Conservation (phyloP, 345 rosid species). For the Tarenaya hassleriana region DNA sequence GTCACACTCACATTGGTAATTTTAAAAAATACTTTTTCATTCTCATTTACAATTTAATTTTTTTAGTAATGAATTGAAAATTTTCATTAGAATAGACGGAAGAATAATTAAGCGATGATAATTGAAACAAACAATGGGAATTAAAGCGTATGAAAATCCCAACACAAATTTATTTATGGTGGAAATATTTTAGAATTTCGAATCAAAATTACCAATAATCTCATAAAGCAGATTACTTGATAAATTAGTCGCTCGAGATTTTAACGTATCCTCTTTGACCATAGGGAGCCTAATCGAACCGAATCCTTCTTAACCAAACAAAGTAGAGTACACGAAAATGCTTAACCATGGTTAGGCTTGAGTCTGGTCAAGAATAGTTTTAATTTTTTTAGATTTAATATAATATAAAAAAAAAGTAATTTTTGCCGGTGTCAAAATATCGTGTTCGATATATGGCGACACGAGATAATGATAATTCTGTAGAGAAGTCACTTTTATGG, state of each 20-base stretch:
- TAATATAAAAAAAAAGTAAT: not conserved
- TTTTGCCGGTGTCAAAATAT: not conserved
- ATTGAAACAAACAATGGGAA: no score
- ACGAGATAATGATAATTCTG: conserved; percentile 16
- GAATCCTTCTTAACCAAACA: not conserved
- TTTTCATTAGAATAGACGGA: no score
- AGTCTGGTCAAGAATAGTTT: not conserved
- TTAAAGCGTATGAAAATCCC: no score
- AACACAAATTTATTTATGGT: no score
- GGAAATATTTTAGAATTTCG: no score
- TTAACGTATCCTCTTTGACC: not conserved
- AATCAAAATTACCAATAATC: no score
- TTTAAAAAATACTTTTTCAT: no score
- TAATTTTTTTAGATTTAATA: not conserved
- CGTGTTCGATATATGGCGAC: conserved; percentile 8
- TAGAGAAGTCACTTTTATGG: not conserved
- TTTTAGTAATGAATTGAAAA: no score
- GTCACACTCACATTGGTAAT: no score
- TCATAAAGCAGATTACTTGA: no score
- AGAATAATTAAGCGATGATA: no score
- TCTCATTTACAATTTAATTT: no score
- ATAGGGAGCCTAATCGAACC: not conserved
- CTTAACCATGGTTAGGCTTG: conserved; percentile 18
- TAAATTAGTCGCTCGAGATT: not conserved
- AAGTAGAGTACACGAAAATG: not conserved